Percentiles rank a stretch among this genome's conserved stretches.
These are phyloP conservation scores for Eleusine indica DNA, from an alignment of 176 grass and related monocot genomes.

Conservation along the genomic window DNA sequence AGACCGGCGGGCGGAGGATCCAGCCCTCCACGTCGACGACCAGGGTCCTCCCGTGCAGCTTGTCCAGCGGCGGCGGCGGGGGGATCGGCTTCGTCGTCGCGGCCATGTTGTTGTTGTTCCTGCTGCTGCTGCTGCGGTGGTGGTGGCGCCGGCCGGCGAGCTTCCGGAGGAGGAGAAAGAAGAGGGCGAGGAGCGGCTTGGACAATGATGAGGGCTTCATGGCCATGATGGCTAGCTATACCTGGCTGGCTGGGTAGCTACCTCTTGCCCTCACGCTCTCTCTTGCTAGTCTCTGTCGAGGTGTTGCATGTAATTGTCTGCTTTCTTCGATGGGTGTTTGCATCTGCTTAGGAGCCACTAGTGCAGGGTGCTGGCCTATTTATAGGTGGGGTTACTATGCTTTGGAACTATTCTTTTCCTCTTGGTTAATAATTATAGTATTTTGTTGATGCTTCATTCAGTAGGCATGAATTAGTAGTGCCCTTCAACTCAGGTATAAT, in stretches of 20 bases:
- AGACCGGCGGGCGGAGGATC: conserved; percentile 53
- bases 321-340: not conserved
- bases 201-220: conserved; percentile 35
- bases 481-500: not conserved
- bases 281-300: conserved; percentile 18
- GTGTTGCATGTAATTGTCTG: conserved; percentile 29
- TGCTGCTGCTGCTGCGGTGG: not conserved
- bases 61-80: conserved; percentile 33
- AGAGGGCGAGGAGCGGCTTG: conserved; percentile 48
- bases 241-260: not conserved
- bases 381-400: not conserved
- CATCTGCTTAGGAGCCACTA: conserved; percentile 6
- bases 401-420: not conserved
- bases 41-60: conserved; percentile 41
- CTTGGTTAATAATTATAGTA: not conserved
- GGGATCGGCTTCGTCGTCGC: conserved; percentile 20
- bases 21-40: conserved; percentile 66
- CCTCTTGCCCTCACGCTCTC: not conserved
- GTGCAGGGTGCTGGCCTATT: not conserved
- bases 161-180: conserved; percentile 42
- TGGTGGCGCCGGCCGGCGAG: conserved; percentile 23
- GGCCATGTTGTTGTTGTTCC: not conserved
- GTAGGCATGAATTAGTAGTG: no score
- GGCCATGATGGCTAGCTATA: conserved; percentile 13
- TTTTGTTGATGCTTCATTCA: not conserved